Percentiles rank a stretch among this genome's conserved stretches.
Evolutionary conservation across 2,329 filamentous ascomycete species (phyloP).

Genomic region (Pezicula carpinea): DNA sequence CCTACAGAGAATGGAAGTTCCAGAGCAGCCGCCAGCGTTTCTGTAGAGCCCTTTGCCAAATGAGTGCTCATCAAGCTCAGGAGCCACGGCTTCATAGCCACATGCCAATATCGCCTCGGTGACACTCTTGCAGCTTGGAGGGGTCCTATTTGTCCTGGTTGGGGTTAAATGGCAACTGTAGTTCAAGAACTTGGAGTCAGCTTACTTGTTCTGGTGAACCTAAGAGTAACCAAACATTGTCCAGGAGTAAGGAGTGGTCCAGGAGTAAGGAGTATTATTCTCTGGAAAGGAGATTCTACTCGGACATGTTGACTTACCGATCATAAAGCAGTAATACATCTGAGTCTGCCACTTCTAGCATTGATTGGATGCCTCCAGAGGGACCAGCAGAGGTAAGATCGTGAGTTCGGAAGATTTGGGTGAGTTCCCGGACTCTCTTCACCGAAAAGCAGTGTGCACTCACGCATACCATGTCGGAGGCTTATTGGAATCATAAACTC

Average conservation of each 20-base stretch:
- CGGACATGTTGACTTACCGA: no score
- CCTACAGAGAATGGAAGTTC: constrained; percentile 4
- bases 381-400: background rate
- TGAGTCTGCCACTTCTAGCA: constrained; percentile 5
- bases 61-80: constrained; percentile 3
- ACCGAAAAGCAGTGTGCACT: background rate
- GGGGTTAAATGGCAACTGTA: constrained; percentile 4
- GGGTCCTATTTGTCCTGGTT: background rate
- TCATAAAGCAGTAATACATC: constrained; percentile 9
- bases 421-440: background rate
- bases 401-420: background rate
- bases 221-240: no score
- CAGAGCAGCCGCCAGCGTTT: background rate
- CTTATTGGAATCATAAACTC: constrained; percentile 1
- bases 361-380: constrained; percentile 2
- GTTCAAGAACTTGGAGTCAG: no score
- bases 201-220: no score
- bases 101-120: constrained; percentile 8
- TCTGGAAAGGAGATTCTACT: no score
- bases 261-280: no score
- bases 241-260: no score
- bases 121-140: background rate
- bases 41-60: constrained; percentile 2
- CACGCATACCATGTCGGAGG: constrained; percentile 9
- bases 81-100: constrained; percentile 1